Evolutionary conservation across 306 rosid species (phyloP).

Genomic region (Trichosanthes truncata): DNA sequence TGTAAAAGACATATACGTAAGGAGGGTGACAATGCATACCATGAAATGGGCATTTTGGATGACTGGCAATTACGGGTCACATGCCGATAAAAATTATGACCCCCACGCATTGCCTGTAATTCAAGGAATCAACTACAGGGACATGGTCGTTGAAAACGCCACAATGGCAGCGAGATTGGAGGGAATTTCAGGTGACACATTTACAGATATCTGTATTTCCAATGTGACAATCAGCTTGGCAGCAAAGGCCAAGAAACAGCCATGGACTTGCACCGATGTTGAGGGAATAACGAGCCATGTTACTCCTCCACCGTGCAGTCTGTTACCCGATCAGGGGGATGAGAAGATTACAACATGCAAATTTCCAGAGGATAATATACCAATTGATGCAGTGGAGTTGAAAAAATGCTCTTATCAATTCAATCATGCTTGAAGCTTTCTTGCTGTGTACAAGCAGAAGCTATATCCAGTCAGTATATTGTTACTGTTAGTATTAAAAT

Average conservation of each 20-base stretch:
- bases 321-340: constrained; percentile 39
- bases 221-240: constrained; percentile 58
- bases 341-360: constrained; percentile 35
- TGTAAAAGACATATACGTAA: constrained; percentile 31
- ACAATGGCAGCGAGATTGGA: constrained; percentile 61
- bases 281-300: constrained; percentile 60
- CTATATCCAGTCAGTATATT: neutral
- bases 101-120: constrained; percentile 30
- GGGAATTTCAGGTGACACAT: constrained; percentile 58
- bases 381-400: constrained; percentile 43
- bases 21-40: constrained; percentile 35
- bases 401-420: constrained; percentile 39
- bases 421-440: constrained; percentile 18
- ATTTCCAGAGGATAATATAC: constrained; percentile 45
- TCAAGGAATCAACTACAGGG: constrained; percentile 25
- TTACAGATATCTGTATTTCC: constrained; percentile 63
- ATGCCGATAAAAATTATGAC: constrained; percentile 26
- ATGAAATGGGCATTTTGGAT: constrained; percentile 41
- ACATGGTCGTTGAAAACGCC: constrained; percentile 47
- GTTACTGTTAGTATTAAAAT: neutral
- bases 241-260: constrained; percentile 53
- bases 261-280: constrained; percentile 57
- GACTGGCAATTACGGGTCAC: constrained; percentile 33
- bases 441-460: neutral
- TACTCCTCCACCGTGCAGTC: constrained; percentile 51